Evolutionary conservation across 176 grass and related monocot species (phyloP).

Genomic region (Eremochloa ophiuroides): DNA sequence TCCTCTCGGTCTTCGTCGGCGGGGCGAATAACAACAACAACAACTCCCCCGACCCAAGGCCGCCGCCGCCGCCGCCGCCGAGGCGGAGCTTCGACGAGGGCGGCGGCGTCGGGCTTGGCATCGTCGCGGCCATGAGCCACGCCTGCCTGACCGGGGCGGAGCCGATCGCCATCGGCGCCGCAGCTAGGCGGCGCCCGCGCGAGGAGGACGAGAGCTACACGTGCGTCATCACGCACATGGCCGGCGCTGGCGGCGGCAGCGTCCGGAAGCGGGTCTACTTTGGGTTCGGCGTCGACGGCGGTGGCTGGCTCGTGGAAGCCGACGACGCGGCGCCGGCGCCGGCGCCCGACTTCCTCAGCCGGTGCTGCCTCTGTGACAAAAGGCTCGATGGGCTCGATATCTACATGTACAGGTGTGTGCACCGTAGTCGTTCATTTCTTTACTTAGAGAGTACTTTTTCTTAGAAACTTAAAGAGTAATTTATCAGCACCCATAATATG

Average conservation of each 20-base stretch:
- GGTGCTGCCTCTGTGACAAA: conserved; percentile 50
- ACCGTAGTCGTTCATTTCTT: not conserved
- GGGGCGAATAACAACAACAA: not conserved
- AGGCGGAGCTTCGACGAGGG: conserved; percentile 42
- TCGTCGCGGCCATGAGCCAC: conserved; percentile 46
- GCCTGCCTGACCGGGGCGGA: conserved; percentile 12
- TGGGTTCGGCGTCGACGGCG: conserved; percentile 14
- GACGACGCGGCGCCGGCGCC: conserved; percentile 23
- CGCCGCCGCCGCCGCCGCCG: conserved; percentile 1
- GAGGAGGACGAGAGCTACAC: conserved; percentile 67
- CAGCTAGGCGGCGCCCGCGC: not conserved
- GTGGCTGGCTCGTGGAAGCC: conserved; percentile 16
- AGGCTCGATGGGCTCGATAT: conserved; percentile 60
- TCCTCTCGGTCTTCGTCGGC: conserved; percentile 37
- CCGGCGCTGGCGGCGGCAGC: conserved; percentile 22
- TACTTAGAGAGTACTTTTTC: no score
- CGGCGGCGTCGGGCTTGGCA: conserved; percentile 41
- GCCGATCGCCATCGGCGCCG: conserved; percentile 42
- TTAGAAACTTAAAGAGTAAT: no score
- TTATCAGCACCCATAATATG: no score
- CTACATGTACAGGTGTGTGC: conserved; percentile 60
- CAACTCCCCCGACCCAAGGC: not conserved
- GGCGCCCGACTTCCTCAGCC: conserved; percentile 41
- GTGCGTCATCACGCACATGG: conserved; percentile 50
- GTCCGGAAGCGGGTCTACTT: conserved; percentile 54